Base-by-base conservation (phyloP, 139 green algal species). In the Parachlorella kessleri region DNA sequence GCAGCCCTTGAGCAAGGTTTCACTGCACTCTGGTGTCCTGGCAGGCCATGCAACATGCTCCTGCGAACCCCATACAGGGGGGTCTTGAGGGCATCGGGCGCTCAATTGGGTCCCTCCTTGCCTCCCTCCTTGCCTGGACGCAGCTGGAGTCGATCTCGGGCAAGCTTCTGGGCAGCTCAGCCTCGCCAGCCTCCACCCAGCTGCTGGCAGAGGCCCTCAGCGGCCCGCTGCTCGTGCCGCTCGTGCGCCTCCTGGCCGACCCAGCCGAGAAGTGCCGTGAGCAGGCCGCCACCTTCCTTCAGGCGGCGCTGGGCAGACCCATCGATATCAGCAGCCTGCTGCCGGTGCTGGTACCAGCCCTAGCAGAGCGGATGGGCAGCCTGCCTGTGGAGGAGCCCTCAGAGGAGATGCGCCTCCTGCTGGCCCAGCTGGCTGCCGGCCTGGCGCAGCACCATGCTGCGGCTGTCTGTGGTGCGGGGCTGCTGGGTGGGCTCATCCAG, bases 361-460 rank as follows among this genome's bases (percentile, higher is more conserved):
- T 96, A 42, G 72, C 76, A 1, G 66, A 55, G 37, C 86, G 89
- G 4, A 87, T 92, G 81, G 90, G 89, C 4, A 64, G 76, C 24
- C 40, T 86, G 8, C 92, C 90, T 30, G 89, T 94, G 37, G 48
- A 82, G 32, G 86, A 96, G 77, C 69, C 82, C 4, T 85, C 88
- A 8, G 92, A 94, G 72, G 92, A 96, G 80, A 48, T 91, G 32
- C 81, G 85, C 1, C 74, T 87, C 55, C 39, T 53, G 36, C 53
- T 88, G 26, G 53, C 64, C 4, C 37, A 70, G 21, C 70, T 88
- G 32, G 35, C 86, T 35, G 78, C 42, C 2, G 78, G 69, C 4
- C 72, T 59, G 14, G 21, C 21, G 21, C 14, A 59, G 21, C 21
- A 28, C 21, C 48, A 59, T 59, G 14, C 48, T 59, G 48, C 48